Evolutionary conservation across 2,329 filamentous ascomycete genomes (phyloP), one percentile per base, ranked within the genome.

Genomic region (Ceratocystis cubensis): DNA sequence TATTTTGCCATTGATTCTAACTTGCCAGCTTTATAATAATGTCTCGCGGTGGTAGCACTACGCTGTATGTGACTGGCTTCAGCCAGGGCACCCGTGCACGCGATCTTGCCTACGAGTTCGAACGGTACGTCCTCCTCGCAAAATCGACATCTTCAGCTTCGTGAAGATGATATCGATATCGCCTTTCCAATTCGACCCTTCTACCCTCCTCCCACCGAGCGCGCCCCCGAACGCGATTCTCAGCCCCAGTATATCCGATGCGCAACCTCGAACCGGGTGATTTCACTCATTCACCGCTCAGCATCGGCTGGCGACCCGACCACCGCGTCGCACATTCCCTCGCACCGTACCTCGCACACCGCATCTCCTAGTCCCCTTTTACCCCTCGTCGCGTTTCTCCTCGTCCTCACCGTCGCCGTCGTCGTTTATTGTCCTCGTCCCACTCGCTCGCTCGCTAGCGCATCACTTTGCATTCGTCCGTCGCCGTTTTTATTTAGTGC

Each of bases 61-160:
- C 93, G 67, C 89, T 97, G 72, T 97, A 97, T 82, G 93, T 97
- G 78, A 96, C 92, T 75, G 94, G 94, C 84, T 99, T 99, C 79
- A 95, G 93, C 84, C 91, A 96, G 80, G 91, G 93, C 78, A 96
- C 93, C 78, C 91, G 94, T 82, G 91, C 94, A 78, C 91, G 94
- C 86, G 92, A 99, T 83, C 89, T 97, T 78, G 91, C 93, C 82
- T 96, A 96, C 89, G 93, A 97, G 84, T 97, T 97, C 89, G 93
- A 97, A 92, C 91, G 93, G 91, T 96, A 96, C 86, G 92, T 96
- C 83, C 64, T 63, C 25, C 65, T 41, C 50, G 56, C 62, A 41
- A 41, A 28, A 59, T 65, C 50, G 64, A 44, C 37, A 61, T 65
- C 64, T 66, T 63, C 46, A 63, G 2, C 56, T 6, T 61, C 41